These are phyloP conservation scores for Colletotrichum tamarilloi DNA, from an alignment of 2,329 filamentous ascomycete species.

Conservation along the genomic window DNA sequence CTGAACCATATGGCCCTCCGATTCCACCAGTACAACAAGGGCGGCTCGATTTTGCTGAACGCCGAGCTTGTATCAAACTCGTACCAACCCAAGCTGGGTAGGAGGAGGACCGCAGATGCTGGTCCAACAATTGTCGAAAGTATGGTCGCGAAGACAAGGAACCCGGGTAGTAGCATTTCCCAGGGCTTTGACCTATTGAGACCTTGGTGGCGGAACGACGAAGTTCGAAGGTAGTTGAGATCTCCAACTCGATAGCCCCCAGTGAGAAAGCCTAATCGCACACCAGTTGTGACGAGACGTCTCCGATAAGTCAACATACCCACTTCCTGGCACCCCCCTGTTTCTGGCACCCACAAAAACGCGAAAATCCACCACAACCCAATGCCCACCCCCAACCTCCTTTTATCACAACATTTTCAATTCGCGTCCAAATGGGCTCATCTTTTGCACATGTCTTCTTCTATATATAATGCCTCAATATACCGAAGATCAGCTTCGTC, in stretches of 20 bases:
- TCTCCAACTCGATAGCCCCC: constrained; percentile 29
- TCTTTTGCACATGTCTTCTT: too few relatives aligned
- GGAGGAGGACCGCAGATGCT: constrained; percentile 21
- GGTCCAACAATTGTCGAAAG: constrained; percentile 14
- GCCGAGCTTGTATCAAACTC: neutral
- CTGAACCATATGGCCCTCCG: neutral
- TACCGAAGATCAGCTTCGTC: too few relatives aligned
- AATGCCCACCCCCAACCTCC: too few relatives aligned
- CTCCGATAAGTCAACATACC: too few relatives aligned
- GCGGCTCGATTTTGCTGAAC: neutral
- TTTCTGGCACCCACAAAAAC: too few relatives aligned
- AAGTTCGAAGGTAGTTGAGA: constrained; percentile 17
- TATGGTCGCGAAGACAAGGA: constrained; percentile 17
- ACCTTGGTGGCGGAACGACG: constrained; percentile 7
- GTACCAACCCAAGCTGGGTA: constrained; percentile 20
- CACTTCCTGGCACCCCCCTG: too few relatives aligned
- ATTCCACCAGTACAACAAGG: neutral
- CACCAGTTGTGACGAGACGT: constrained; percentile 8
- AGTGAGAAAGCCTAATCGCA: constrained; percentile 27
- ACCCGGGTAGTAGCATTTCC: neutral
- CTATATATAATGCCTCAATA: too few relatives aligned
- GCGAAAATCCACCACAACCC: too few relatives aligned
- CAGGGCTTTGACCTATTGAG: neutral
- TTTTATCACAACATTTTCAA: too few relatives aligned
- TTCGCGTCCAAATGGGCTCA: too few relatives aligned